phyloP scores from a whole-genome alignment of 331 rosid genomes.

The Quercus lobata region DNA sequence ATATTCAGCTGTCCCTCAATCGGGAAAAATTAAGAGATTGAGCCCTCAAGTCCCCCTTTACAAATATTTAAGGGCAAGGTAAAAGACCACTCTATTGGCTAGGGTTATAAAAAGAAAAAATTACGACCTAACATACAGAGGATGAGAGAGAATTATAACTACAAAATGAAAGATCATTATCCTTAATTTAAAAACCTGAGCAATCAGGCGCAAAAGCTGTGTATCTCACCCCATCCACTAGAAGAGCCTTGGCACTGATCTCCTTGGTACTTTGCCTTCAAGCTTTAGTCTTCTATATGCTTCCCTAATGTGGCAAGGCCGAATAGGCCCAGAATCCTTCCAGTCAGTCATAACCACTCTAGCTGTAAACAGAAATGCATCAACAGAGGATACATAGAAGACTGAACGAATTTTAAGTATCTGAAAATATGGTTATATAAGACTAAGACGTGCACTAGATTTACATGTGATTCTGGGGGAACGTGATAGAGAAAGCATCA shows the following conservation, averaged over 20 bases:
- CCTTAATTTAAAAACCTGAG: neutral
- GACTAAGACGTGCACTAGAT: neutral
- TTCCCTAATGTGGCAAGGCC: constrained; percentile 60
- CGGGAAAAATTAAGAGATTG: neutral
- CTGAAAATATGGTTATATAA: neutral
- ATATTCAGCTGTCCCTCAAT: neutral
- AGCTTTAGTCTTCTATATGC: constrained; percentile 51
- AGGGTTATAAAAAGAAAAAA: neutral
- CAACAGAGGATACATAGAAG: neutral
- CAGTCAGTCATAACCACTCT: constrained; percentile 51
- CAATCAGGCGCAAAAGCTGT: neutral
- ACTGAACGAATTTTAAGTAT: neutral
- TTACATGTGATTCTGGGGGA: neutral
- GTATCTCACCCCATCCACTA: constrained; percentile 5
- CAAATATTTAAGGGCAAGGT: neutral
- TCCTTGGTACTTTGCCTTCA: constrained; percentile 55
- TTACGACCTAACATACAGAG: neutral
- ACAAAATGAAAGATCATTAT: neutral
- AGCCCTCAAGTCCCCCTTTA: neutral
- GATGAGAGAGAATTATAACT: neutral
- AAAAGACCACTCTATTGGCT: neutral
- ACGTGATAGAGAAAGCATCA: neutral
- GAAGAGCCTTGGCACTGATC: constrained; percentile 44
- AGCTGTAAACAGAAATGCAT: constrained; percentile 27
- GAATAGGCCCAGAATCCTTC: constrained; percentile 45